Evolutionary conservation across 2,329 filamentous ascomycete species (phyloP), one percentile per base, ranked within the genome.

Genomic region (Dothideomycetes sp.): DNA sequence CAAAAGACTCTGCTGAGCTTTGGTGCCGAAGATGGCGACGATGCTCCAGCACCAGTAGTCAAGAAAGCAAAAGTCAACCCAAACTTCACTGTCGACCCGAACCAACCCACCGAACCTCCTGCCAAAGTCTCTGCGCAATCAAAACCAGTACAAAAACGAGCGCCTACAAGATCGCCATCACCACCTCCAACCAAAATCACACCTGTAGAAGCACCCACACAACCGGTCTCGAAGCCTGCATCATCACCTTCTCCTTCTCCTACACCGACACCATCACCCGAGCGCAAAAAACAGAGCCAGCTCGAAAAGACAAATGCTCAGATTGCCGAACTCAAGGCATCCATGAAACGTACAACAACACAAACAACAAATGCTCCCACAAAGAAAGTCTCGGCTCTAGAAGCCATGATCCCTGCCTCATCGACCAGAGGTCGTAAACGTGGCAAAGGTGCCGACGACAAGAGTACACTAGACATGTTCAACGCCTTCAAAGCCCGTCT

Each of bases 21-120:
- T 60, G 83, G 62, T 10, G 66, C 75, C 0, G 80, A 83, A 4
- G 83, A 82, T 41, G 68, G 67, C 15, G 69, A 61, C 7, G 78
- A 57, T 3, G 75, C 72, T 7, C 64, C 68, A 3, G 62, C 69
- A 20, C 79, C 79, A 0, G 64, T 82, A 1, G 55, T 76, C 17
- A 88, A 88, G 58, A 88, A 85, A 59, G 68, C 76, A 17, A 89
- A 87, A 58, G 88, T 83, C 52, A 84, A 89, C 53, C 78, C 81
- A 2, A 76, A 83, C 49, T 74, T 89, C 35, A 79, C 85, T 13
- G 76, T 61, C 41, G 60, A 59, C 9, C 60, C 54, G 3, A 51
- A 58, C 7, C 50, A 52, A 3, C 53, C 56, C 4, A 42, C 46
- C 19, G 43, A 49, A 11, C 28, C 36, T 19, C 33, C 35, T 8